Evolutionary conservation across 2,329 filamentous ascomycete species (phyloP).

Genomic region (Xylaria sp.): DNA sequence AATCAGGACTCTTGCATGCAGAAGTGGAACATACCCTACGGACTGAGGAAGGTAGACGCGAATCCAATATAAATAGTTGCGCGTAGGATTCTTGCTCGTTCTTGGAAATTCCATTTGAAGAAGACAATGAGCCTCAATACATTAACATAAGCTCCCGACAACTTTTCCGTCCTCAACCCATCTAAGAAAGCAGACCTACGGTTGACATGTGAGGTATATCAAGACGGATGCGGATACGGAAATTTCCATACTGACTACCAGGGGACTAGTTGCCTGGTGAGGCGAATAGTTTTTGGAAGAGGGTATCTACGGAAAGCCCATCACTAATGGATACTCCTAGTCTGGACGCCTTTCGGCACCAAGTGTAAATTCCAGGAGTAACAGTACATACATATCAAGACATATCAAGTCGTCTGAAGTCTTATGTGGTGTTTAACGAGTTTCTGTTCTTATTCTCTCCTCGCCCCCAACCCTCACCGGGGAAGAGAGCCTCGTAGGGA

Average conservation of each 20-base stretch:
- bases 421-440: not conserved
- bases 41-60: not conserved
- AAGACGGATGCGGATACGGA: not conserved
- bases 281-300: constrained; percentile 1
- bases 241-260: not conserved
- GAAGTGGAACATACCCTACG: not conserved
- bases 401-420: not conserved
- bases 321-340: not conserved
- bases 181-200: not conserved
- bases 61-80: constrained; percentile 1
- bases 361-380: constrained; percentile 14
- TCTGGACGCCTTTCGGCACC: not conserved
- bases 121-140: not conserved
- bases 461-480: constrained; percentile 1
- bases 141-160: constrained; percentile 6
- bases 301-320: not conserved
- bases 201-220: not conserved
- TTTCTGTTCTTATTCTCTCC: not conserved
- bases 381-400: constrained; percentile 4
- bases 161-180: not conserved
- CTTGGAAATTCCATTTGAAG: constrained; percentile 8
- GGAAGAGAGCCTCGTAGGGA: not conserved
- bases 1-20: constrained; percentile 13
- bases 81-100: not conserved
- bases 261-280: constrained; percentile 5